These are phyloP conservation scores for Penicillium ucsense DNA, from an alignment of 495 filamentous ascomycete species.

Conservation along the genomic window DNA sequence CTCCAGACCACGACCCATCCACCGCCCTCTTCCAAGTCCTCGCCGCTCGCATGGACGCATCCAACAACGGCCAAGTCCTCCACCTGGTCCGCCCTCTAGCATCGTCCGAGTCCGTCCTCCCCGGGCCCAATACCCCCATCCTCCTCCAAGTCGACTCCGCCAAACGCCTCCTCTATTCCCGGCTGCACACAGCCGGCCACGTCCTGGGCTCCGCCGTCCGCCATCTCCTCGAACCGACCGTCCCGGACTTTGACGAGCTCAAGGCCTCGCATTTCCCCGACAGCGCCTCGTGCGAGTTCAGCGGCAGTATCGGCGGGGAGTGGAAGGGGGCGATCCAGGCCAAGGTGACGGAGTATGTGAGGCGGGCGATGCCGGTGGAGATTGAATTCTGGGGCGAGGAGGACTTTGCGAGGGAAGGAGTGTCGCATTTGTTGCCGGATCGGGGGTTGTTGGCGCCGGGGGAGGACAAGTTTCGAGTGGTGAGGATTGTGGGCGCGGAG, in stretches of 20 bases:
- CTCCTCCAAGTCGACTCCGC: conserved; percentile 43
- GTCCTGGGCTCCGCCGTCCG: conserved; percentile 49
- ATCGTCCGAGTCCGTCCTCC: conserved; percentile 12
- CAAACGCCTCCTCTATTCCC: conserved; percentile 46
- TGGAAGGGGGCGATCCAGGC: conserved; percentile 48
- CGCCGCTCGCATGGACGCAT: conserved; percentile 37
- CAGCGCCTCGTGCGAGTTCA: conserved; percentile 48
- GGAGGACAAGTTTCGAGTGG: conserved; percentile 38
- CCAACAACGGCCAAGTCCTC: conserved; percentile 39
- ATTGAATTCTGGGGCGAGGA: conserved; percentile 52
- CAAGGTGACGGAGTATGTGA: conserved; percentile 41
- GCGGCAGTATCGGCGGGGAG: conserved; percentile 48
- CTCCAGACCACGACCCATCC: not conserved
- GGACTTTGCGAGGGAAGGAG: conserved; percentile 29
- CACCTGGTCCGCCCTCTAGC: conserved; percentile 45
- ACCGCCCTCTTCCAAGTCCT: not conserved
- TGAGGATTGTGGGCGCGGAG: conserved; percentile 49
- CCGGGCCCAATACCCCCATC: conserved; percentile 23
- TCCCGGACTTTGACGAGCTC: conserved; percentile 44
- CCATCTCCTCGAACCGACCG: conserved; percentile 38
- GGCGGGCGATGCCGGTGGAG: conserved; percentile 41
- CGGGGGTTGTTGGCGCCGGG: conserved; percentile 30
- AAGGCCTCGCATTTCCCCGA: conserved; percentile 58
- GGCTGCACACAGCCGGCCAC: conserved; percentile 57
- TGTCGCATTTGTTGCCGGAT: conserved; percentile 42